Evolutionary conservation across 208 protist species (phyloP), one percentile per base, ranked within the genome.

Genomic region (Leishmania guyanensis): DNA sequence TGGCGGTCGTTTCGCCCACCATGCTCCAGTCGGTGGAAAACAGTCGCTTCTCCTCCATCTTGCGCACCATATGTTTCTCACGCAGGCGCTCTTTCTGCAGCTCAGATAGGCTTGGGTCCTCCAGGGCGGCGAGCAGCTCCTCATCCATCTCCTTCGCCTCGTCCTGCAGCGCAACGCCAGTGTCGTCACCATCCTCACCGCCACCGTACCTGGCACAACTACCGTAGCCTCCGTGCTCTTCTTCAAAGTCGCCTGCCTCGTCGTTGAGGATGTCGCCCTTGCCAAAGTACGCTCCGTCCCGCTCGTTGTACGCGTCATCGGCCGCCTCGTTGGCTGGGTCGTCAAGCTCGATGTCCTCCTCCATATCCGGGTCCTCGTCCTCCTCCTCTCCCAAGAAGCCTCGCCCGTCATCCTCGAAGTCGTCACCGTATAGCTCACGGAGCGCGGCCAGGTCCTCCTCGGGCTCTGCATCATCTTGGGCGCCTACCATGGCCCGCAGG

Each of bases 391-490:
- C 84, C 0, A 88, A 58, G 9, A 82, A 77, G 69, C 83, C 89
- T 17, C 86, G 88, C n/a, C 81, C 92, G 77, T 94, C 91, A 48
- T 92, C 89, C 20, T 95, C 93, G 70, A 95, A 97, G 86, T 96
- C 95, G 33, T 94, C 93, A 51, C 95, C 95, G 87, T 98, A 98
- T 83, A 98, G 91, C 82, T 97, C 92, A 51, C 88, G 85, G 74
- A 98, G 82, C 29, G 95, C 93, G 20, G 86, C 93, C 12, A 94
- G 86, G 72, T 98, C 95, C 83, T 95, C 95, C 20, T 91, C 85
- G 6, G 83, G 90, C 26, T 66, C 86, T 71, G 36, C 87, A 39
- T 83, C 84, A 29, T 86, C 83, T 46, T 92, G 89, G 36, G 84
- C 84, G 3, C 86, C 89, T 22, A 78, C 75, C 86, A 90, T 90